A percentile compares a stretch with the other conserved stretches of the same genome.
Evolutionary conservation across 179 eudicot species (phyloP).

Genomic region (Carnegiea gigantea): DNA sequence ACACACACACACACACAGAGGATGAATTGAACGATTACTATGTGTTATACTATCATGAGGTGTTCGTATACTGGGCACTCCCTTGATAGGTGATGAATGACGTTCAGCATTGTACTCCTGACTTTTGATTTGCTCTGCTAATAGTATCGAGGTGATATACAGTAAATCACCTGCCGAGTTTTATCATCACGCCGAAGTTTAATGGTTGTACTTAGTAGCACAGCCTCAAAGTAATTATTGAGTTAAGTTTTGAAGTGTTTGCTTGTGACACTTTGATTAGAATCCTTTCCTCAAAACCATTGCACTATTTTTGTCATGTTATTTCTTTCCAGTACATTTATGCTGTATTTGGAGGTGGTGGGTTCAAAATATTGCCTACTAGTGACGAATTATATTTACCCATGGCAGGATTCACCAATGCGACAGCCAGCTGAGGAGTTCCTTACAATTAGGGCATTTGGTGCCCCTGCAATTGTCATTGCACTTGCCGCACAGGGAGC

Average conservation of each 20-base stretch:
- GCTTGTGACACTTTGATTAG: background rate
- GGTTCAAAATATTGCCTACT: background rate
- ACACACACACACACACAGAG: background rate
- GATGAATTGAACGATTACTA: background rate
- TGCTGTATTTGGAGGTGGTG: background rate
- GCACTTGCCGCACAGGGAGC: conserved; percentile 96
- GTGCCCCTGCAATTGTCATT: conserved; percentile 88
- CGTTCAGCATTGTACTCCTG: background rate
- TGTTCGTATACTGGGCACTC: background rate
- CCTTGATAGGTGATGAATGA: background rate
- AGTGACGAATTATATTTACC: background rate
- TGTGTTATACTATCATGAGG: background rate
- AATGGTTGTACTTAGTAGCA: background rate
- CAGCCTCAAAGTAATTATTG: background rate
- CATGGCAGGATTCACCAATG: conserved; percentile 84
- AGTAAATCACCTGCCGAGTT: background rate
- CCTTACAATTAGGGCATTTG: conserved; percentile 74
- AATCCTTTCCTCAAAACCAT: background rate
- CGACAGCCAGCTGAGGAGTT: conserved; percentile 84
- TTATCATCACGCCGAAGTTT: background rate
- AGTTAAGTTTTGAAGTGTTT: conserved; percentile 7
- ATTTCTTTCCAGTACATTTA: background rate
- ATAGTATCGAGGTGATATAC: background rate
- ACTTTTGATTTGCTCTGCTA: background rate
- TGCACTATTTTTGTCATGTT: background rate